A percentile compares a stretch with the other conserved stretches of the same genome.
Evolutionary conservation across 179 eudicot species (phyloP).

Genomic region (Kewa caespitosa): DNA sequence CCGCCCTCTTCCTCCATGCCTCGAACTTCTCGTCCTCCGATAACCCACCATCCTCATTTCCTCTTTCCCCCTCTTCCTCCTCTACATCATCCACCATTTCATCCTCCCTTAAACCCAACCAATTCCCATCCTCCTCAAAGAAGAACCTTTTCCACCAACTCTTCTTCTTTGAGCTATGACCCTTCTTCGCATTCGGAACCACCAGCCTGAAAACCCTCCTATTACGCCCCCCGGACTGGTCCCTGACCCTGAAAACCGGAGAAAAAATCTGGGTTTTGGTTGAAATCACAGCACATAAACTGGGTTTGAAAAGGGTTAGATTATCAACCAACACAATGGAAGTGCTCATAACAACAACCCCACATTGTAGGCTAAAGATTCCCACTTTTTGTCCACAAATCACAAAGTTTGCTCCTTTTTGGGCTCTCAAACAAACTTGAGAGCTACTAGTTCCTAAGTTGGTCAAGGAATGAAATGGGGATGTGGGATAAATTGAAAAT

Average conservation of each 20-base stretch:
- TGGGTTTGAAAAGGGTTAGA: conserved; percentile 24
- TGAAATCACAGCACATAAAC: conserved; percentile 18
- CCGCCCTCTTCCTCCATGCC: conserved; percentile 91
- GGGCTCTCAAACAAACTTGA: conserved; percentile 2
- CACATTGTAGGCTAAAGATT: conserved; percentile 36
- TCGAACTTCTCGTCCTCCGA: conserved; percentile 75
- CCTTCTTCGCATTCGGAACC: conserved; percentile 51
- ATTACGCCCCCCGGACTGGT: conserved; percentile 33
- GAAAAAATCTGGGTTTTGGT: conserved; percentile 14
- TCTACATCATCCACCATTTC: conserved; percentile 51
- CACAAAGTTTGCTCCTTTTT: not conserved
- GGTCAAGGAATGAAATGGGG: not conserved
- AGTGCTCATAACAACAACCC: conserved; percentile 52
- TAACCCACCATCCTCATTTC: conserved; percentile 34
- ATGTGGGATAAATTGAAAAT: not conserved
- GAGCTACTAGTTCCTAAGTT: conserved; percentile 11
- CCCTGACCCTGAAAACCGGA: conserved; percentile 23
- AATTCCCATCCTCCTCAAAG: conserved; percentile 77
- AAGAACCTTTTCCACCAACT: conserved; percentile 88
- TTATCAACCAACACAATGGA: conserved; percentile 30
- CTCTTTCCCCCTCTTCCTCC: conserved; percentile 25
- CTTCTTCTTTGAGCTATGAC: conserved; percentile 33
- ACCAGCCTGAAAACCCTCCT: conserved; percentile 31
- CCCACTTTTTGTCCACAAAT: conserved; percentile 7
- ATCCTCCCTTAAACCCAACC: conserved; percentile 82